Percentiles rank a stretch among this genome's conserved stretches.
These are phyloP conservation scores for Beauveria rudraprayagi DNA, from an alignment of 2,329 filamentous ascomycete species.

Conservation along the genomic window DNA sequence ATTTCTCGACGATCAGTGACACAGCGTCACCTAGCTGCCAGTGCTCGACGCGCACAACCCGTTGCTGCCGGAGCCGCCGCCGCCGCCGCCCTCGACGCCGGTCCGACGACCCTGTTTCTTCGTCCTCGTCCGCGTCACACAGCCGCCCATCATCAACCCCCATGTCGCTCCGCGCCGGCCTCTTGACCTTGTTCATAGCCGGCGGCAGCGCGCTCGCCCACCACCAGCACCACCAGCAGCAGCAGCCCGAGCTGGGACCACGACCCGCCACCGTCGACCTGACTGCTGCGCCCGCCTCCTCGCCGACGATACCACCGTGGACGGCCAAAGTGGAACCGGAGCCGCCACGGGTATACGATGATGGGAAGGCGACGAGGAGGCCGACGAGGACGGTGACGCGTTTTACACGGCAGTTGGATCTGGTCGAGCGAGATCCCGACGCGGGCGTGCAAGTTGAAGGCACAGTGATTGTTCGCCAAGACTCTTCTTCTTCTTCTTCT, in stretches of 20 bases:
- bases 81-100: not conserved
- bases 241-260: too few species aligned
- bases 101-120: not conserved
- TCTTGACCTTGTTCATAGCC: not conserved
- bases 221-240: not conserved
- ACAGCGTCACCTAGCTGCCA: not conserved
- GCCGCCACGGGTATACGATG: not conserved
- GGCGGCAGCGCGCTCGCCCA: not conserved
- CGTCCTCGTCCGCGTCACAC: not conserved
- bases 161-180: slow-evolving; percentile 2
- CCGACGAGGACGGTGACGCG: not conserved
- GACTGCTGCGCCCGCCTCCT: not conserved
- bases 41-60: not conserved
- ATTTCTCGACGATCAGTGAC: not conserved
- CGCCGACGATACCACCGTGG: slow-evolving; percentile 6
- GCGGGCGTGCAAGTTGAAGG: not conserved
- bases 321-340: not conserved
- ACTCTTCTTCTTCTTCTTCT: not conserved
- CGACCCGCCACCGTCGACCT: not conserved
- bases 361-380: not conserved
- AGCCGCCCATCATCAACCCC: not conserved
- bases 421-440: not conserved
- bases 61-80: not conserved
- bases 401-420: slow-evolving; percentile 7
- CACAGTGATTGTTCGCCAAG: not conserved